Conservation (phyloP, 2,329 filamentous ascomycete genomes). For the Penicillium sp. region DNA sequence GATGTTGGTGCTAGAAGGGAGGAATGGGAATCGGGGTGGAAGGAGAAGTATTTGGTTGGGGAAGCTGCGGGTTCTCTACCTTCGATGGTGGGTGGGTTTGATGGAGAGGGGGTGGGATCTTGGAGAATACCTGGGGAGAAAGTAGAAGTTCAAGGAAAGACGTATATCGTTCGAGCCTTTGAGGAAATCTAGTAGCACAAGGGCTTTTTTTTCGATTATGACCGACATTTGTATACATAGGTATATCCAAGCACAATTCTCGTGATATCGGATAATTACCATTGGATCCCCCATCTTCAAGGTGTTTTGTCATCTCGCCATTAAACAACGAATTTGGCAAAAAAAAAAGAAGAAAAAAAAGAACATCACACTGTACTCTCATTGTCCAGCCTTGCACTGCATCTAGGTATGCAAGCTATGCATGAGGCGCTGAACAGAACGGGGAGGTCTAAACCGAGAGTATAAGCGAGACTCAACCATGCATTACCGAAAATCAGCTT, state of each 20-base stretch:
- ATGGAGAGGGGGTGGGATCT: constrained; percentile 10
- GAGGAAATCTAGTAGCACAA: constrained; percentile 18
- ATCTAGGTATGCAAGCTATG: neutral
- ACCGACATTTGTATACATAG: neutral
- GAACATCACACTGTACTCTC: neutral
- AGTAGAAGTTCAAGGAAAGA: constrained; percentile 17
- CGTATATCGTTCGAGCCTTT: constrained; percentile 31
- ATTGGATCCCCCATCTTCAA: neutral
- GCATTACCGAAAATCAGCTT: neutral
- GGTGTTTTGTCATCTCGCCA: neutral
- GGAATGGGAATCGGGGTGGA: constrained; percentile 26
- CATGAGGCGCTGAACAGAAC: neutral
- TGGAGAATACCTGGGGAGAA: constrained; percentile 23
- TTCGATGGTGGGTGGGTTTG: constrained; percentile 20
- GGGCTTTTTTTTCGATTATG: neutral
- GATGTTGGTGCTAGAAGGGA: constrained; percentile 34
- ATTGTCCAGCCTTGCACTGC: neutral
- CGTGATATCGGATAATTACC: neutral
- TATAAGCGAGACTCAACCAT: neutral
- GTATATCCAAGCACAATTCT: neutral
- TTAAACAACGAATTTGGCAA: neutral
- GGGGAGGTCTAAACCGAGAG: neutral
- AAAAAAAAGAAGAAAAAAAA: too few species aligned
- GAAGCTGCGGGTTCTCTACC: constrained; percentile 17
- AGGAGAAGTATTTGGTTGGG: constrained; percentile 22